These are phyloP conservation scores for Spergularia bocconei DNA, from an alignment of 148 eudicot species.

Conservation along the genomic window DNA sequence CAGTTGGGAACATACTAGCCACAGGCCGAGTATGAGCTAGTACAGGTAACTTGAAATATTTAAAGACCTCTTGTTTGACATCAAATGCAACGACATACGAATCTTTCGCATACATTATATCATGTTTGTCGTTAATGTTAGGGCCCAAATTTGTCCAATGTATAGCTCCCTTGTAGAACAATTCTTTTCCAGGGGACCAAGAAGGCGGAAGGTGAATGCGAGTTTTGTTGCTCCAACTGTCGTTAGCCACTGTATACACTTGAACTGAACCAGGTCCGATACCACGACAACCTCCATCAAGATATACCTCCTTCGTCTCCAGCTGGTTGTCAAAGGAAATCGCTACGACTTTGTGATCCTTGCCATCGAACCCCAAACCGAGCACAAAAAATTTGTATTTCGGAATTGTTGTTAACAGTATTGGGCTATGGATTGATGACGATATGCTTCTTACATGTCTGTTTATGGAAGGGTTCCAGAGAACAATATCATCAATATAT, in stretches of 20 bases:
- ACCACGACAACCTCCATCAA: background rate
- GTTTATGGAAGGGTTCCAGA: conserved; percentile 19
- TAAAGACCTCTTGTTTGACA: conserved; percentile 14
- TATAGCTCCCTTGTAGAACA: conserved; percentile 11
- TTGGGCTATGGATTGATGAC: background rate
- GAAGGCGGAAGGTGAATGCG: conserved; percentile 5
- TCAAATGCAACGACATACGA: conserved; percentile 24
- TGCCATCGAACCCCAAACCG: conserved; percentile 9
- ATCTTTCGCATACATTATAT: background rate
- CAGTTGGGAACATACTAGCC: background rate
- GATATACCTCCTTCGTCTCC: background rate
- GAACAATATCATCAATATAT: background rate
- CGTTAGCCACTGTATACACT: conserved; percentile 7
- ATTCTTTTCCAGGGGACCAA: conserved; percentile 16
- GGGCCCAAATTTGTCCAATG: conserved; percentile 19
- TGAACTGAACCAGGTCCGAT: conserved; percentile 6
- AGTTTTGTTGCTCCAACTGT: conserved; percentile 9
- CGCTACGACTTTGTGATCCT: conserved; percentile 12
- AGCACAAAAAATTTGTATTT: too few species aligned
- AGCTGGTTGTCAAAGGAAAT: conserved; percentile 6
- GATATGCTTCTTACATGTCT: background rate
- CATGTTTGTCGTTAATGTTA: background rate
- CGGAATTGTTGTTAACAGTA: too few species aligned
- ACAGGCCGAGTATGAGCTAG: too few species aligned
- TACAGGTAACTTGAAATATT: conserved; percentile 4